These are phyloP conservation scores for Paecilomyces sp. DNA, from an alignment of 2,329 filamentous ascomycete genomes.

Conservation along the genomic window DNA sequence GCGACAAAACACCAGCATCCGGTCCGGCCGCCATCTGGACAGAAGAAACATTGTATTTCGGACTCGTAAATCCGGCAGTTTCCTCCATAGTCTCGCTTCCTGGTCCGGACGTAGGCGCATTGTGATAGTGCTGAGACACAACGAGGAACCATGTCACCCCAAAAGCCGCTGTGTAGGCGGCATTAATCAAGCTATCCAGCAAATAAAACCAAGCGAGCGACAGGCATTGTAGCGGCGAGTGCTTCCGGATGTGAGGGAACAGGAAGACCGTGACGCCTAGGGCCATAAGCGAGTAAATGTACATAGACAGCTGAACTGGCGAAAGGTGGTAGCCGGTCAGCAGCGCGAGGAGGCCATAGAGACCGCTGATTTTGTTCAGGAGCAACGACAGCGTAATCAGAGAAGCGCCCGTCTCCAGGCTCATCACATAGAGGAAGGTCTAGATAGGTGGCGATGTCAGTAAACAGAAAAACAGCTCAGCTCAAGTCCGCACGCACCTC, in stretches of 20 bases:
- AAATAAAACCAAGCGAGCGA: constrained; percentile 79
- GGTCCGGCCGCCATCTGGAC: constrained; percentile 49
- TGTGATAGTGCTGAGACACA: constrained; percentile 52
- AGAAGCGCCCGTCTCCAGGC: constrained; percentile 77
- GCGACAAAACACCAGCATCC: constrained; percentile 24
- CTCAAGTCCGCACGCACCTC: constrained; percentile 23
- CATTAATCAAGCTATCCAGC: constrained; percentile 74
- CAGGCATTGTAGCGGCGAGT: constrained; percentile 71
- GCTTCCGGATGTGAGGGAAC: constrained; percentile 70
- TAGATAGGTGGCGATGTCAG: constrained; percentile 32
- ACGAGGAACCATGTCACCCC: constrained; percentile 79
- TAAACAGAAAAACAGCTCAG: constrained; percentile 1
- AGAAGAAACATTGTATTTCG: constrained; percentile 53
- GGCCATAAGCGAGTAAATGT: constrained; percentile 73
- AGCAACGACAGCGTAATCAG: constrained; percentile 75
- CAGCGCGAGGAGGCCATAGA: constrained; percentile 84
- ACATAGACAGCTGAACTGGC: constrained; percentile 78
- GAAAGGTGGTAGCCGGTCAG: constrained; percentile 81
- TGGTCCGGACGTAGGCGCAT: constrained; percentile 36
- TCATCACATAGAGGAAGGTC: constrained; percentile 81
- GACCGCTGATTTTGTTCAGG: constrained; percentile 85
- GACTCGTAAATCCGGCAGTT: constrained; percentile 58
- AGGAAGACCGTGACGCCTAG: constrained; percentile 63
- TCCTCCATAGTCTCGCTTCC: constrained; percentile 53
- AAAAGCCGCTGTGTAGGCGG: constrained; percentile 73